Evolutionary conservation across 352 stramenopile genomes (phyloP), one percentile per base, ranked within the genome.

Genomic region (Pythium folliculosum): DNA sequence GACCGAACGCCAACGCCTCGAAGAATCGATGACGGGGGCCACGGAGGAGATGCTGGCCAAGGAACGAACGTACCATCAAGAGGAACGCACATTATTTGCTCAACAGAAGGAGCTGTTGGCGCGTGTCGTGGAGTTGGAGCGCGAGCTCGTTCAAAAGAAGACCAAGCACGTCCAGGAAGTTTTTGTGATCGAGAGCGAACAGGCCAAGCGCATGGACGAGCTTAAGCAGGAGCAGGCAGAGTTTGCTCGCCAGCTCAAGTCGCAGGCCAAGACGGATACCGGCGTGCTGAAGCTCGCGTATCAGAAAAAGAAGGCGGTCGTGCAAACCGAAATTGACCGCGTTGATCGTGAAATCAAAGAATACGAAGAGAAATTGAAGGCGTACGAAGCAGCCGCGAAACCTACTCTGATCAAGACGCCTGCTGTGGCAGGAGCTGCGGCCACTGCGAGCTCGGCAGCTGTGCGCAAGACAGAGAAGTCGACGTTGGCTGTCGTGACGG

Each of bases 121-220:
- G n/a, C 80, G 83, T 19, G 72, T 89, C 51, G 76, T 87, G 5
- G 67, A 86, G 16, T 70, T 91, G 37, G 81, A 90, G 62, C 76
- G 77, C 12, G 65, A 85, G 38, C 58, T 90, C 8, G 64, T 87
- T 5, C 76, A 81, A 16, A 84, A 88, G 65, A 90, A 88, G 63
- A 89, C 77, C 19, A 69, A 73, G n/a, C 83, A 91, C 52, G 48
- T 77, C 22, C 79, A 89, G 56, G 68, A 82, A 23, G 66, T 84
- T 32, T 88, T 89, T 37, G 67, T 49, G 4, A 60, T 89, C 16
- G 78, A 90, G 35, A 85, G 73, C 21, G 70, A 76, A 35, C 60
- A 77, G 2, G 62, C 77, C 21, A 78, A 77, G 23, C 63, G 63
- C 43, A 22, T 76, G 3, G 72, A 86, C 50, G 63, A 76, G 17